Evolutionary conservation across 352 stramenopile genomes (phyloP), one percentile per base, ranked within the genome.

Genomic region (Phytophthora cryptogea): DNA sequence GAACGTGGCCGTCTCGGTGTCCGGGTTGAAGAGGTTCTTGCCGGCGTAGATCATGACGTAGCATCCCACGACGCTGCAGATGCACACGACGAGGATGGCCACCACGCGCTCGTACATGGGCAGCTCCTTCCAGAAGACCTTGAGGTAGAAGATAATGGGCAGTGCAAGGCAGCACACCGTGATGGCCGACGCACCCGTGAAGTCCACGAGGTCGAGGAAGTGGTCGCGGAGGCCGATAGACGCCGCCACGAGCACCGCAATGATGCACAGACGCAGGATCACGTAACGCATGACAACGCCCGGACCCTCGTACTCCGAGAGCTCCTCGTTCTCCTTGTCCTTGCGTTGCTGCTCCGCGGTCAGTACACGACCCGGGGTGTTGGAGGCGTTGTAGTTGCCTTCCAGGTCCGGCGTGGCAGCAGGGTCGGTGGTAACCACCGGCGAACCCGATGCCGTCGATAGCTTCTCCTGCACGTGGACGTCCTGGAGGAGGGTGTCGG

Each of bases 131-230:
- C 69, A 75, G 47, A 78, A 61, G 8, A 63, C 53, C 53, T 76
- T 76, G 46, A 81, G 55, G 55, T 81, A 81, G 43, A 81, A 66
- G 11, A 68, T 33, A 42, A 78, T 74, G 2, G 72, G 72, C 30
- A 81, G 28, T 14, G 73, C 70, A 9, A 79, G 73, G 48, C 72
- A 81, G 57, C 66, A 76, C 10, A 75, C 51, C 0, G 69, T 66
- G 26, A 71, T 76, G 41, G 62, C 52, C 39, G 69, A 76, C 3
- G 72, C 69, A 5, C 72, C 72, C 17, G 72, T 70, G 41, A 81
- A 81, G 43, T 81, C 72, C n/a, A 70, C 52, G 27, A 81, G 56
- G 46, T 78, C 72, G 40, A 70, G 59, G 54, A 72, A 72, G 48
- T 69, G 46, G 43, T 72, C 59, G 8, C 48, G 52, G 10, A 72